Evolutionary conservation across 306 rosid genomes (phyloP), one percentile per base, ranked within the genome.

Genomic region (Cucumis cinereus): DNA sequence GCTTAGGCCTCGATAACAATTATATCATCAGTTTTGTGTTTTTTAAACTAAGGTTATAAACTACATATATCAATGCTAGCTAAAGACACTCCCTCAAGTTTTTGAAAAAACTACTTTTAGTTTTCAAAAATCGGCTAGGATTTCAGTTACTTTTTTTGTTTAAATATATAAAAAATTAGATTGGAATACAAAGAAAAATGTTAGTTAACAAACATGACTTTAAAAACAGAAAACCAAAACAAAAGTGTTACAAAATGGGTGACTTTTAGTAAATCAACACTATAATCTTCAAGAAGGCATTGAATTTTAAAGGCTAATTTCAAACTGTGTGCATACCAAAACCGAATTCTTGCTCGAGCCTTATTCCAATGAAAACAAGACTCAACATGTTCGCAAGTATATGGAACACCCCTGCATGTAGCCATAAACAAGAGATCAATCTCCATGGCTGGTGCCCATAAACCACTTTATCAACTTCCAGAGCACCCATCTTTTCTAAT

Each of bases 331-430:
- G 16, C 70, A 59, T 77, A 77, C 80, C 75, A 16, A 35, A 66
- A 2, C 80, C 80, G 2, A 77, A 77, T 36, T 77, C 80, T 66
- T 77, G 80, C 74, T 77, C 80, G 8, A 77, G 80, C 38, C 64
- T 74, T 38, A 77, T 77, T 35, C 80, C 80, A 55, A 77, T 77
- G 64, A 64, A 77, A 66, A 66, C 14, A 66, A 77, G 80, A 66
- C 80, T 66, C 40, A 77, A 8, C 80, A 77, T 77, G 19, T 77
- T 77, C 16, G 80, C 80, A 52, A 77, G 75, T 77, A 77, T 50
- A 52, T 77, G 80, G 66, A 77, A 77, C 15, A 77, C 62, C 49
- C 80, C 80, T 47, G 80, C 80, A 53, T 77, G 80, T 52, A 77
- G 49, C 80, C 80, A 77, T 15, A 77, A 35, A 64, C 80, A 77